Conservation (phyloP, 768 basidiomycete species). For the Botryobasidium botryosum region DNA sequence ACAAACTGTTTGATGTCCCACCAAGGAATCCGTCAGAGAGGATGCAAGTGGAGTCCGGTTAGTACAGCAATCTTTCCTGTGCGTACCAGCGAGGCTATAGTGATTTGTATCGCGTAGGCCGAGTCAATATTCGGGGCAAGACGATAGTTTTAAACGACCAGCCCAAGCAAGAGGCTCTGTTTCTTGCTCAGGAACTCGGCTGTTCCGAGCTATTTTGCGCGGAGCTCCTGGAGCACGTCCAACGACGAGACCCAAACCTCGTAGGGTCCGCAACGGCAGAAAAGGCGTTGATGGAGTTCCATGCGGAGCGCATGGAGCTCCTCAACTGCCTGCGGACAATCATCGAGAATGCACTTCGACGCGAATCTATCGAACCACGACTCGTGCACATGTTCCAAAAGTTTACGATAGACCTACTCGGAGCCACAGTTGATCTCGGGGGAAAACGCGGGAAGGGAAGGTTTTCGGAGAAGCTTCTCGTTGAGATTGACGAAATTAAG, state of each 20-base stretch:
- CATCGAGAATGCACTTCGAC: slow-evolving; percentile 35
- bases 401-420: slow-evolving; percentile 22
- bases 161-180: slow-evolving; percentile 59
- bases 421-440: slow-evolving; percentile 6
- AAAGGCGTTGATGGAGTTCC: slow-evolving; percentile 45
- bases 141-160: slow-evolving; percentile 60
- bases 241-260: slow-evolving; percentile 47
- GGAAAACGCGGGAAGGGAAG: slow-evolving; percentile 19
- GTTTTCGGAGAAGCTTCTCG: slow-evolving; percentile 38
- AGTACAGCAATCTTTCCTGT: slow-evolving; percentile 13
- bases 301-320: slow-evolving; percentile 49
- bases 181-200: slow-evolving; percentile 64
- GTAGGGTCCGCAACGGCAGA: slow-evolving; percentile 42
- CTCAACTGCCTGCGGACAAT: slow-evolving; percentile 55
- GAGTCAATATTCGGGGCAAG: slow-evolving; percentile 42
- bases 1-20: slow-evolving; percentile 49
- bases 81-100: slow-evolving; percentile 4
- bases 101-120: slow-evolving; percentile 32
- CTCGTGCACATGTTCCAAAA: slow-evolving; percentile 16
- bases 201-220: slow-evolving; percentile 73
- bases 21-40: slow-evolving; percentile 44
- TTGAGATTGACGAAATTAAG: slow-evolving; percentile 39
- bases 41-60: slow-evolving; percentile 51
- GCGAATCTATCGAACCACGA: slow-evolving; percentile 1
- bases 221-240: slow-evolving; percentile 44